Conservation (phyloP, 2,329 filamentous ascomycete genomes). For the Aquanectria penicillioides region DNA sequence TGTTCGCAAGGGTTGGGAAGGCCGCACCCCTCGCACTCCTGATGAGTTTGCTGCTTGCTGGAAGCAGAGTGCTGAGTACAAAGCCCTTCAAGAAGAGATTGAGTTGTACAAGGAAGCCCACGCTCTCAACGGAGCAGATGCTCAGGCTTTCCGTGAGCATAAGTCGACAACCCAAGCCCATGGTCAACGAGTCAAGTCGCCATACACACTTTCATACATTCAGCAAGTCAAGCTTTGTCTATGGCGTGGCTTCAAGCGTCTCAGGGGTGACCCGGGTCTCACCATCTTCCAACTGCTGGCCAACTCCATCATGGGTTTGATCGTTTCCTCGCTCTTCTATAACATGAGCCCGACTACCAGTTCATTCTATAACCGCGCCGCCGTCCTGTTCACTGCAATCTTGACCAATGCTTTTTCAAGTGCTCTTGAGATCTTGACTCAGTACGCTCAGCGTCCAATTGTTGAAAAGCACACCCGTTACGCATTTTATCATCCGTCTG, state of each 20-base stretch:
- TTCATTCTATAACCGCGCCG: constrained; percentile 45
- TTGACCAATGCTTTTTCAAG: constrained; percentile 61
- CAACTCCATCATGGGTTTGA: constrained; percentile 3
- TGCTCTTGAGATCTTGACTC: constrained; percentile 49
- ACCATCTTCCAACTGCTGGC: constrained; percentile 16
- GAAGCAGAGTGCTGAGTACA: constrained; percentile 18
- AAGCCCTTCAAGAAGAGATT: constrained; percentile 8
- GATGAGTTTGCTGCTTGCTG: constrained; percentile 19
- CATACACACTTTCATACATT: constrained; percentile 16
- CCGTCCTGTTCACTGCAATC: constrained; percentile 63
- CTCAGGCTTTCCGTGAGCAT: constrained; percentile 20
- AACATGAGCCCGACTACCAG: background rate
- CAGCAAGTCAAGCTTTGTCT: constrained; percentile 19
- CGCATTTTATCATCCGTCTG: constrained; percentile 51
- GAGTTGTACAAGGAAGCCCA: constrained; percentile 17
- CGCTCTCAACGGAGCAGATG: constrained; percentile 10
- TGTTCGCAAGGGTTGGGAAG: constrained; percentile 12
- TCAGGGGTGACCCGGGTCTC: constrained; percentile 3
- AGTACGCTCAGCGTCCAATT: constrained; percentile 50
- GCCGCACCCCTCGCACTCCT: constrained; percentile 13
- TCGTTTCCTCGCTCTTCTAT: constrained; percentile 19
- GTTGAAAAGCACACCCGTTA: constrained; percentile 54
- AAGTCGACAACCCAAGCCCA: constrained; percentile 8
- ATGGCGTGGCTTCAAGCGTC: constrained; percentile 18
- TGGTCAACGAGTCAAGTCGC: constrained; percentile 18